phyloP scores from a whole-genome alignment of 192 early-diverging fungal genomes.

The Funneliformis mosseae region DNA sequence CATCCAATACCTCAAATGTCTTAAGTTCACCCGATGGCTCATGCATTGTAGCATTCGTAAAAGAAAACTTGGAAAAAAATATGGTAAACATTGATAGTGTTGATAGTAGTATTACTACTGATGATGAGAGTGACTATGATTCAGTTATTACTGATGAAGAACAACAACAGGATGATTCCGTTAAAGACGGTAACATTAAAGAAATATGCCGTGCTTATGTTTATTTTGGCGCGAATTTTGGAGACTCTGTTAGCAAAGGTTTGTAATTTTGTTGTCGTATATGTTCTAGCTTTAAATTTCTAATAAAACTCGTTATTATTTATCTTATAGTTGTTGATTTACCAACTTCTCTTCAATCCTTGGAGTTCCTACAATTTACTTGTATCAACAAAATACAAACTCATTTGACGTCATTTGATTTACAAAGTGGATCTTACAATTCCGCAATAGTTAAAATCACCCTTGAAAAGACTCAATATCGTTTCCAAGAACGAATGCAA shows the following conservation, averaged over 20 bases:
- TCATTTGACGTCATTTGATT: conserved; percentile 18
- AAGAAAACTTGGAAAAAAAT: background rate
- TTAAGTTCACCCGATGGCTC: conserved; percentile 22
- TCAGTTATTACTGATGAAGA: too few relatives aligned
- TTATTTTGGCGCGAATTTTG: conserved; percentile 16
- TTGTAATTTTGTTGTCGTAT: background rate
- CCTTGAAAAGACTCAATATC: conserved; percentile 18
- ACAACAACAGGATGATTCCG: too few relatives aligned
- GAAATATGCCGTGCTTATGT: background rate
- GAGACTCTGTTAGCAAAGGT: conserved; percentile 1
- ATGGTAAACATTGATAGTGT: too few relatives aligned
- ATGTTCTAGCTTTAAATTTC: background rate
- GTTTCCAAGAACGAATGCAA: background rate
- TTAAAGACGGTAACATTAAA: background rate
- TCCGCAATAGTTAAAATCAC: conserved; percentile 17
- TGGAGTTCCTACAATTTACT: conserved; percentile 6
- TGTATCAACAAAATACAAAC: background rate
- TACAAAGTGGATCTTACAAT: background rate
- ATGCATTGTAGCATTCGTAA: conserved; percentile 27
- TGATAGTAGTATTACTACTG: background rate
- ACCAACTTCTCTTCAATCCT: background rate
- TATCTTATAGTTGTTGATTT: background rate
- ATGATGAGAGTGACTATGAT: too few relatives aligned
- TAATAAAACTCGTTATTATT: background rate
- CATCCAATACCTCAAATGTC: background rate